Base-by-base conservation (phyloP, 1,284 basidiomycete species). In the Wolfiporia cocos region DNA sequence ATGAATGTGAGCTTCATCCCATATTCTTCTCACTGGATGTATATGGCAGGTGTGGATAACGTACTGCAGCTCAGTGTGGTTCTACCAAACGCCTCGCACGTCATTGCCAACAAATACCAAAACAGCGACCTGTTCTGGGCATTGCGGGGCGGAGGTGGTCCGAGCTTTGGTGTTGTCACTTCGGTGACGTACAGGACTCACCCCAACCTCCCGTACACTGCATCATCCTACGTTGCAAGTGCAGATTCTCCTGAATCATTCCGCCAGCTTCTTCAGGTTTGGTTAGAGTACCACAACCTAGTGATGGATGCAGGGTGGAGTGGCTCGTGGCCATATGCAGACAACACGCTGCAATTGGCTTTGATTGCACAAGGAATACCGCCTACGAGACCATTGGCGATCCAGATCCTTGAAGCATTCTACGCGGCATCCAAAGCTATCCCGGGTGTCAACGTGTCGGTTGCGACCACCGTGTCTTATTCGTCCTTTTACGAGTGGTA, bases 81-180 rank as follows among this genome's bases (percentile, higher is more conserved):
- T 14, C 35, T 37, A 3, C 35, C 35, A 3, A 37, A 37, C 15
- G 35, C 35, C 21, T 37, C 35, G 7, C n/a, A 37, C 22, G 35
- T 41, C 10, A 45, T 43, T n/a, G 53, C 48, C 4, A 55, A 52
- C 39, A 36, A 24, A 19, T 53, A 48, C 20, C 48, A 52, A 26
- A 46, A 56, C 38, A 17, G 44, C 19, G 55, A 56, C 33, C 47
- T 56, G 3, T 56, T 52, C 44, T 56, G 49, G 28, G 55, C 55
- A 3, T 28, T 56, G 15, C 49, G 53, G 12, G 55, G 55, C 17
- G 55, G 54, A 1, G 54, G 54, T 19, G 53, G n/a, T n/a, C n/a
- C n/a, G n/a, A n/a, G n/a, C n/a, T n/a, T n/a, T n/a, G n/a, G n/a
- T n/a, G n/a, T n/a, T n/a, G n/a, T n/a, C n/a, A n/a, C n/a, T n/a